Conservation (phyloP, 371 early-diverging fungal species). For the Mortierella sp. region DNA sequence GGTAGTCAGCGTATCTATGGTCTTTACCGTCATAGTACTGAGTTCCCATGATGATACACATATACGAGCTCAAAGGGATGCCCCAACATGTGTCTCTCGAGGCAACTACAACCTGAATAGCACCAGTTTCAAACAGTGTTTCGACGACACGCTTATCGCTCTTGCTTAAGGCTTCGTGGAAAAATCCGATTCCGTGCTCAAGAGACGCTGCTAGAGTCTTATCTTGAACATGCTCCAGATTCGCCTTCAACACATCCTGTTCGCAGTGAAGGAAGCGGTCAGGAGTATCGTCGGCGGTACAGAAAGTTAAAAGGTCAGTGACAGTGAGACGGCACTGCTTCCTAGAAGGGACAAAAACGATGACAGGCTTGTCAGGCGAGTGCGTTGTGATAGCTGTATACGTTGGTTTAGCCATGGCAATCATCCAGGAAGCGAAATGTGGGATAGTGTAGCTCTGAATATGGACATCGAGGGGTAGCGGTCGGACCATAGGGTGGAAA, state of each 20-base stretch:
- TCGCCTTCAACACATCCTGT: conserved; percentile 72
- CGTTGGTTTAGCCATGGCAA: conserved; percentile 93
- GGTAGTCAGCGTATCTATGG: conserved; percentile 95
- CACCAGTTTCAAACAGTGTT: conserved; percentile 80
- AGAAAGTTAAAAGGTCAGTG: conserved; percentile 82
- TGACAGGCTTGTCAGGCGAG: conserved; percentile 74
- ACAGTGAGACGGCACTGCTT: conserved; percentile 93
- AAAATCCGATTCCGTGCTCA: conserved; percentile 89
- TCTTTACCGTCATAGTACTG: conserved; percentile 94
- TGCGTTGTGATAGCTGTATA: conserved; percentile 82
- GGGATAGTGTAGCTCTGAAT: conserved; percentile 92
- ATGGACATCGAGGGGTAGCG: conserved; percentile 94
- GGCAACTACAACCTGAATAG: conserved; percentile 91
- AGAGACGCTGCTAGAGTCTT: conserved; percentile 78
- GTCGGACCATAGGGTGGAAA: conserved; percentile 94
- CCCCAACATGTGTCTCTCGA: conserved; percentile 94
- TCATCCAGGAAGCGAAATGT: conserved; percentile 95
- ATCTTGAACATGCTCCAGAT: conserved; percentile 80
- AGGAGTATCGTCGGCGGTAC: conserved; percentile 81
- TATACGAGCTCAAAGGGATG: conserved; percentile 80
- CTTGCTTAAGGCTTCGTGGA: conserved; percentile 87
- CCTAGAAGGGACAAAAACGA: conserved; percentile 94
- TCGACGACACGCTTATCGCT: conserved; percentile 82
- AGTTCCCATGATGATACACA: conserved; percentile 97
- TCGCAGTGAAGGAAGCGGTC: conserved; percentile 81